Evolutionary conservation across 2,329 filamentous ascomycete species (phyloP).

Genomic region (Fusarium vanettenii): DNA sequence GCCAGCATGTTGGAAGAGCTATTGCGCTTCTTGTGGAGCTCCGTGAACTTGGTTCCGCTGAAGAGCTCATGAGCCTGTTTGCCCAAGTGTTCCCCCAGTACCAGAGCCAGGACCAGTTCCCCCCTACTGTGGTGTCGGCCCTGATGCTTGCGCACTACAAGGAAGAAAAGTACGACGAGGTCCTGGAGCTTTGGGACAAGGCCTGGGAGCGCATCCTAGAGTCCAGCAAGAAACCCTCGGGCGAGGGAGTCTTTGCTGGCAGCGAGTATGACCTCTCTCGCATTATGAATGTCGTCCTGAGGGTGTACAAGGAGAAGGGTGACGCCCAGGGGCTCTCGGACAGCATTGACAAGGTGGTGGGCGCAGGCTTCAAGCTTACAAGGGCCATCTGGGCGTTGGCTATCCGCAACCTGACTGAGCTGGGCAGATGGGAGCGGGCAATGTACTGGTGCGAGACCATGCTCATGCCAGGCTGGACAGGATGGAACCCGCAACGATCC

Average conservation of each 20-base stretch:
- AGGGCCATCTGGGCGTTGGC: slow-evolving; percentile 85
- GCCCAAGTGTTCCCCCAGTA: slow-evolving; percentile 52
- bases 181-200: slow-evolving; percentile 75
- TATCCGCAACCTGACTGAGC: slow-evolving; percentile 73
- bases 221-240: slow-evolving; percentile 38
- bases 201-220: slow-evolving; percentile 65
- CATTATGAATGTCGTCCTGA: slow-evolving; percentile 62
- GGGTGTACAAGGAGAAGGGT: slow-evolving; percentile 53
- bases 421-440: slow-evolving; percentile 71
- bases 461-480: slow-evolving; percentile 83
- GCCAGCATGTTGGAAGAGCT: slow-evolving; percentile 47
- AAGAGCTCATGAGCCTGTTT: slow-evolving; percentile 68
- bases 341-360: slow-evolving; percentile 66
- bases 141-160: slow-evolving; percentile 76
- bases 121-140: slow-evolving; percentile 68
- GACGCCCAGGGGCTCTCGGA: slow-evolving; percentile 60
- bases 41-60: slow-evolving; percentile 63
- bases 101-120: slow-evolving; percentile 52
- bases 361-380: slow-evolving; percentile 78
- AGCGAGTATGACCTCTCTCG: slow-evolving; percentile 66
- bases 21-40: slow-evolving; percentile 50
- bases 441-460: slow-evolving; percentile 80
- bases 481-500: slow-evolving; percentile 65
- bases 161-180: slow-evolving; percentile 67
- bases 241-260: slow-evolving; percentile 53